Evolutionary conservation across 768 basidiomycete species (phyloP).

Genomic region (Boletus patriciae): DNA sequence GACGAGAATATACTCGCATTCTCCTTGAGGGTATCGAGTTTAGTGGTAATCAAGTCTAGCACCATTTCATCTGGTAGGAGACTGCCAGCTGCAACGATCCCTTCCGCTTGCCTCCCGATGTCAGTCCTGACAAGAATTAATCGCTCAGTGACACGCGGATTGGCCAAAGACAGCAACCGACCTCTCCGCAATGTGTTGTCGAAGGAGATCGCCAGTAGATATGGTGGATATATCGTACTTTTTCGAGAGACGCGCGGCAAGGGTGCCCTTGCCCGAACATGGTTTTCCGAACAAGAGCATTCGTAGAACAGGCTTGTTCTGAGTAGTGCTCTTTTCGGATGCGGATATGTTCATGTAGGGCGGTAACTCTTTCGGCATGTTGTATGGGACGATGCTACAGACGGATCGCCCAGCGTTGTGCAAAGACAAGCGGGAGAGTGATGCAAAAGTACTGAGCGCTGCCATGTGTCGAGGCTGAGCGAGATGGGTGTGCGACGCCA

Average conservation of each 20-base stretch:
- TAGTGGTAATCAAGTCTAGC: conserved; percentile 69
- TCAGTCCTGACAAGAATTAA: conserved; percentile 48
- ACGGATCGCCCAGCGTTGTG: conserved; percentile 17
- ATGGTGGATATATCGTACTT: conserved; percentile 74
- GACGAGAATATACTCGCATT: conserved; percentile 44
- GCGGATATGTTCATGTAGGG: conserved; percentile 44
- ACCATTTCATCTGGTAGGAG: conserved; percentile 77
- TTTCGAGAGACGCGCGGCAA: conserved; percentile 65
- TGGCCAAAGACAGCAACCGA: conserved; percentile 24
- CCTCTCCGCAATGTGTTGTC: conserved; percentile 75
- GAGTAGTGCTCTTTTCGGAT: conserved; percentile 23
- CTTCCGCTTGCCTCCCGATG: conserved; percentile 72
- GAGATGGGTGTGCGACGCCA: background rate
- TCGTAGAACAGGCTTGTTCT: conserved; percentile 34
- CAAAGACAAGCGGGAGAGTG: conserved; percentile 1
- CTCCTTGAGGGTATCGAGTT: conserved; percentile 61
- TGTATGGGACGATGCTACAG: conserved; percentile 20
- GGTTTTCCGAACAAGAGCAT: conserved; percentile 59
- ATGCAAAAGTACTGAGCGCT: background rate
- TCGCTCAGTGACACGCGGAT: background rate
- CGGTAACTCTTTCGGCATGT: conserved; percentile 42
- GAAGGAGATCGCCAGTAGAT: conserved; percentile 81
- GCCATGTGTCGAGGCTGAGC: conserved; percentile 1
- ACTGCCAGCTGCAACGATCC: conserved; percentile 73
- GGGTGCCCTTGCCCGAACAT: conserved; percentile 81